Percentiles rank a stretch among this genome's conserved stretches.
Conservation (phyloP, 192 early-diverging fungal species). For the Backusella liffmaniae region DNA sequence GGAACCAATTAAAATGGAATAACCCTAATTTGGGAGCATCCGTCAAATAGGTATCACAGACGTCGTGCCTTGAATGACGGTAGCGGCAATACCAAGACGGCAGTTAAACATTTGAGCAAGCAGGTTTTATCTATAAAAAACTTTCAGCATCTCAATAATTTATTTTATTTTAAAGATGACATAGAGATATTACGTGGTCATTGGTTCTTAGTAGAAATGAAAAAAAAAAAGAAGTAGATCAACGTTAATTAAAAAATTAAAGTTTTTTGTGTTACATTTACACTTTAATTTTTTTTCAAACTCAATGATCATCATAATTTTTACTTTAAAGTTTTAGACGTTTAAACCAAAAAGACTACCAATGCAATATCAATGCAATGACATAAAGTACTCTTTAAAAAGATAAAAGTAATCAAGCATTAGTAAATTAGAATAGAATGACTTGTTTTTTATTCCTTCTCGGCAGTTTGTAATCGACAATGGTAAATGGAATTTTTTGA, state of each 20-base stretch:
- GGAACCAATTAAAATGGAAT: slow-evolving; percentile 34
- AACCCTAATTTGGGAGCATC: slow-evolving; percentile 23
- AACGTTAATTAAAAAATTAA: background rate
- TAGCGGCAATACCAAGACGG: background rate
- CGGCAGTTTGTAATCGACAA: slow-evolving; percentile 45
- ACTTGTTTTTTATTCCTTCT: slow-evolving; percentile 33
- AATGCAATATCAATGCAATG: slow-evolving; percentile 23
- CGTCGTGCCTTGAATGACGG: slow-evolving; percentile 31
- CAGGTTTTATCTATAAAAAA: slow-evolving; percentile 17
- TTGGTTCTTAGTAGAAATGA: background rate
- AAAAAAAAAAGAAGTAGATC: background rate
- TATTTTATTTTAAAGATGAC: slow-evolving; percentile 17
- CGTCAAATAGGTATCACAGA: slow-evolving; percentile 43
- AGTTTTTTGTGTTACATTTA: background rate
- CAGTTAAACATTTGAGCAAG: background rate
- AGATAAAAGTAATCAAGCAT: slow-evolving; percentile 21
- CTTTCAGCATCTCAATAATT: slow-evolving; percentile 38
- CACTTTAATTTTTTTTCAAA: background rate
- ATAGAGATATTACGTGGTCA: slow-evolving; percentile 37
- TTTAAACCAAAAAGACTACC: slow-evolving; percentile 40
- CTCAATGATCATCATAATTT: background rate
- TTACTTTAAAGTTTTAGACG: slow-evolving; percentile 22
- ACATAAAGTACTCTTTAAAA: background rate
- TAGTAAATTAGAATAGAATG: slow-evolving; percentile 49
- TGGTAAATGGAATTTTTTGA: slow-evolving; percentile 28